phyloP scores from a whole-genome alignment of 2,329 filamentous ascomycete genomes.

The Grosmannia huntii region DNA sequence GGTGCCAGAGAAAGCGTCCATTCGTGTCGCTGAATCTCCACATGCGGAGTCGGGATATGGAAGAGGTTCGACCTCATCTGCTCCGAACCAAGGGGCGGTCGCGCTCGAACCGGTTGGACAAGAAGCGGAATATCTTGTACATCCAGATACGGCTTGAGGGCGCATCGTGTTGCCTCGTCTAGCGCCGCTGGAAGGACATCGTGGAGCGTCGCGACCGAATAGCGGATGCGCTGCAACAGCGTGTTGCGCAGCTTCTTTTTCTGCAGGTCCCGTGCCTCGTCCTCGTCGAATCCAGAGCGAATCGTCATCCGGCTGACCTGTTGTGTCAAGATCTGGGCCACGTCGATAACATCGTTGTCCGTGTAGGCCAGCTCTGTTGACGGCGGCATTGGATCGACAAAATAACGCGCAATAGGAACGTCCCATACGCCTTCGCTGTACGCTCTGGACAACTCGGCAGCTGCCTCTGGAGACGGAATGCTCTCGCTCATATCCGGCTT shows the following conservation, averaged over 20 bases:
- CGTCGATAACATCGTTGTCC: conserved; percentile 50
- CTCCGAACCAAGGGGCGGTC: conserved; percentile 32
- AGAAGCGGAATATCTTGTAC: conserved; percentile 43
- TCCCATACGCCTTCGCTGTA: conserved; percentile 36
- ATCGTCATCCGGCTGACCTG: conserved; percentile 36
- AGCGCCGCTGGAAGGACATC: conserved; percentile 32
- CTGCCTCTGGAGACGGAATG: conserved; percentile 30
- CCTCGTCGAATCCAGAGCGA: conserved; percentile 7
- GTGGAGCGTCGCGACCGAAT: conserved; percentile 35
- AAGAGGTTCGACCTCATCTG: conserved; percentile 42
- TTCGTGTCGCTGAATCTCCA: conserved; percentile 60
- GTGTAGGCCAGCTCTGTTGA: conserved; percentile 29
- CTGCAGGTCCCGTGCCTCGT: conserved; percentile 25
- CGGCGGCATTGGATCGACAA: conserved; percentile 45
- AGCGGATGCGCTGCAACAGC: conserved; percentile 29
- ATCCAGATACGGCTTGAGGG: conserved; percentile 38
- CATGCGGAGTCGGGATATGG: conserved; percentile 52
- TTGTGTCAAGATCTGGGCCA: conserved; percentile 60
- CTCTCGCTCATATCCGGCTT: background rate
- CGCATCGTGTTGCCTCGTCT: conserved; percentile 26
- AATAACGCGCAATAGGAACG: conserved; percentile 39
- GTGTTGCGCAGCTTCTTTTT: conserved; percentile 24
- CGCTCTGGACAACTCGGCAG: conserved; percentile 35
- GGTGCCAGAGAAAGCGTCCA: conserved; percentile 60
- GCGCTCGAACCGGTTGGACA: conserved; percentile 37